Evolutionary conservation across 257 asterid species (phyloP).

Genomic region (Solanum lycopersicoides): DNA sequence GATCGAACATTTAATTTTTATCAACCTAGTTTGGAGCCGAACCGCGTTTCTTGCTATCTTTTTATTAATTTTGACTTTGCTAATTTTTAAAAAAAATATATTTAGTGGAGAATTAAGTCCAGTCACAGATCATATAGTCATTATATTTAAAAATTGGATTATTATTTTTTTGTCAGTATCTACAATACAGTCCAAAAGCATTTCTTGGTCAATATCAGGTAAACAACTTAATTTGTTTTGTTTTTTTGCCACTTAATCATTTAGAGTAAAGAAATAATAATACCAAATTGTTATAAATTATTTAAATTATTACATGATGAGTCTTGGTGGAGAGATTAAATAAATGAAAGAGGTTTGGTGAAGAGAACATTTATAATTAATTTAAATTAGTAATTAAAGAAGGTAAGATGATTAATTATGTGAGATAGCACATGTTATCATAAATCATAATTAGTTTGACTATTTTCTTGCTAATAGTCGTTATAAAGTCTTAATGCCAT

Average conservation of each 20-base stretch:
- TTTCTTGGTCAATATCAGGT: slow-evolving; percentile 28
- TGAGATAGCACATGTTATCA: background rate
- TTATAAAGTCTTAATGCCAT: slow-evolving; percentile 17
- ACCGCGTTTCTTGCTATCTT: background rate
- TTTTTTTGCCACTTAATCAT: background rate
- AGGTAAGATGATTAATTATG: background rate
- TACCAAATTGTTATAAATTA: background rate
- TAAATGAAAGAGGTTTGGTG: slow-evolving; percentile 28
- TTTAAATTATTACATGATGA: slow-evolving; percentile 27
- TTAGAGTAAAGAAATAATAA: background rate
- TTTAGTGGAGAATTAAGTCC: background rate
- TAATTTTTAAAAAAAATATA: background rate
- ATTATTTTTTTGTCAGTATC: slow-evolving; percentile 1
- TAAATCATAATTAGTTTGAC: slow-evolving; percentile 22
- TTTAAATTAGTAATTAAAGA: background rate
- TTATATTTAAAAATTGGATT: background rate
- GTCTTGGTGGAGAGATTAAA: background rate
- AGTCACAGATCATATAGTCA: background rate
- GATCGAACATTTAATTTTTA: background rate
- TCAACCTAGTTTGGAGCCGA: background rate
- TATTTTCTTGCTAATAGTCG: slow-evolving; percentile 11
- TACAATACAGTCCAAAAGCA: slow-evolving; percentile 25
- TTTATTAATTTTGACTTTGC: background rate
- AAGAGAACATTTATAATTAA: slow-evolving; percentile 5
- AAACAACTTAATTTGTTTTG: background rate